Evolutionary conservation across 345 rosid species (phyloP).

Genomic region (Melaleuca alternifolia): DNA sequence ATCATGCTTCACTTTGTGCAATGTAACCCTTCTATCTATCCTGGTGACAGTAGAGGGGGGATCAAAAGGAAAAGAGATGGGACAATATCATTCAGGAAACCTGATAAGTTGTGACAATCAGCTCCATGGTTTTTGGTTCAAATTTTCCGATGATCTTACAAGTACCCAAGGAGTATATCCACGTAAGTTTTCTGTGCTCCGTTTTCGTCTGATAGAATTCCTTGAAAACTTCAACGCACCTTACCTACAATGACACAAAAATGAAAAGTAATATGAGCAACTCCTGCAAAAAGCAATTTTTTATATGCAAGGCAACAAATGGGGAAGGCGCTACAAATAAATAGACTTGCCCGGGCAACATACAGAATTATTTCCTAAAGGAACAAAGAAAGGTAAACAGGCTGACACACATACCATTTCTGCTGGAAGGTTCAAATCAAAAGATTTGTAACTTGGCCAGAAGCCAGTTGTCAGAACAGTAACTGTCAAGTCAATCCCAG

Average conservation of each 20-base stretch:
- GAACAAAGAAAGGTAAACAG: not conserved
- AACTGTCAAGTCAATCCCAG: constrained; percentile 55
- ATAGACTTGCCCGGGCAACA: not conserved
- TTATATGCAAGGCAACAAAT: not conserved
- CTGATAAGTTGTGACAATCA: constrained; percentile 66
- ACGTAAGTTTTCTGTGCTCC: constrained; percentile 51
- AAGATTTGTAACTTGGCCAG: constrained; percentile 76
- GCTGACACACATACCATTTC: constrained; percentile 54
- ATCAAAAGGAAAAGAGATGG: not conserved
- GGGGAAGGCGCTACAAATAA: not conserved
- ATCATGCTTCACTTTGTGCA: not conserved
- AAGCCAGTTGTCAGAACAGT: constrained; percentile 68
- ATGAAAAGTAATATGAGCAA: not conserved
- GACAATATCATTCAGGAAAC: constrained; percentile 6
- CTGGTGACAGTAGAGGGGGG: not conserved
- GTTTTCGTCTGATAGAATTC: constrained; percentile 52
- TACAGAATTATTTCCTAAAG: not conserved
- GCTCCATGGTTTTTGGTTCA: constrained; percentile 45
- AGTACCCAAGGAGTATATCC: constrained; percentile 63
- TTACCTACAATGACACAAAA: constrained; percentile 21
- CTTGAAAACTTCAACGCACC: constrained; percentile 55
- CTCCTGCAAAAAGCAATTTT: not conserved
- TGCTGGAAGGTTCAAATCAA: constrained; percentile 54
- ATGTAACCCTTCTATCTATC: not conserved
- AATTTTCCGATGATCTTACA: constrained; percentile 55